Base-by-base conservation (phyloP, 495 filamentous ascomycete genomes). In the Neurospora terricola region DNA sequence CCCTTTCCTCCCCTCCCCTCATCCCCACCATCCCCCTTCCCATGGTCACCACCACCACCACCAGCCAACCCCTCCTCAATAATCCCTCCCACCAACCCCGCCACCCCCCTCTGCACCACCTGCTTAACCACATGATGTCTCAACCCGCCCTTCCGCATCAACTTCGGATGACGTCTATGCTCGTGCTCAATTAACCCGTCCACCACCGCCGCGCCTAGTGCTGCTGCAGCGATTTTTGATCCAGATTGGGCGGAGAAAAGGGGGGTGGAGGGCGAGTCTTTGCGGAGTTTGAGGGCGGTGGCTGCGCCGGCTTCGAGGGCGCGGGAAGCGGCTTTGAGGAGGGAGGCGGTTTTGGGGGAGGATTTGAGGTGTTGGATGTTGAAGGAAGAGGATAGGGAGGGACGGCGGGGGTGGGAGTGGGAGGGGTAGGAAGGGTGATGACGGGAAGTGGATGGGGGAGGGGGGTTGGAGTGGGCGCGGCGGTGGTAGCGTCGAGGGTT, bases 291-390 rank as follows among this genome's bases (percentile, higher is more conserved):
- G 42, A 79, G 72, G 0, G 79, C 80, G 2, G 80, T 74, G 18
- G 77, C 45, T n/a, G 80, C 79, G 30, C 76, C 80, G 0, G 79
- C 77, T 66, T 79, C 75, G 18, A 80, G 23, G 0, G 79, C 79
- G 38, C 62, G 59, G 8, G 72, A 72, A n/a, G 71, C 72, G 0
- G 77, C 80, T 8, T 36, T 71, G 38, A 73, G 69, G 39, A 76
- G 21, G 12, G 75, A 62, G 54, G 54, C 54, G 54, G 48, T 74
- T 71, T n/a, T 69, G 59, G 54, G 14, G n/a, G 43, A 38, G 71
- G 39, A 70, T 69, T 42, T 62, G 71, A 66, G 62, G 69, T n/a
- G 38, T 16, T 69, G 62, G 69, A n/a, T 9, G 39, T 68, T 66
- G 71, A 38, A n/a, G n/a, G n/a, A n/a, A n/a, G n/a, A n/a, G n/a